Percentiles rank a stretch among this genome's conserved stretches.
phyloP scores from a whole-genome alignment of 495 filamentous ascomycete species.

The Neurospora tetrasperma region DNA sequence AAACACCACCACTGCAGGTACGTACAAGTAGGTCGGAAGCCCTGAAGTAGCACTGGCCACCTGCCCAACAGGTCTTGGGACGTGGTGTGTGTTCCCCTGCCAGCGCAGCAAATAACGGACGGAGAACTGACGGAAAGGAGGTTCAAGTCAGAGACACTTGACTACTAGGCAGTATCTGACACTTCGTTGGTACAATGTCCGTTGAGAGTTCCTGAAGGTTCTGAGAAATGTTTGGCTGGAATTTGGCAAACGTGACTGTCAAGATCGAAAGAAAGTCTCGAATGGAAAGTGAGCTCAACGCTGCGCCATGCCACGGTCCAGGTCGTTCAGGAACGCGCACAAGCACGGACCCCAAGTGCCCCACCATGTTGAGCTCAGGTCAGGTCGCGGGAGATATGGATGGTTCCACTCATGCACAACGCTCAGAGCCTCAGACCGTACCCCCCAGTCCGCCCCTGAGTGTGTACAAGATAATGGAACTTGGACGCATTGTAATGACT shows the following conservation, averaged over 20 bases:
- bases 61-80: neutral
- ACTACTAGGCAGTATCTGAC: neutral
- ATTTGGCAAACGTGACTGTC: neutral
- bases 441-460: neutral
- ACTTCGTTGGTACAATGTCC: neutral
- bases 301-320: neutral
- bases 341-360: neutral
- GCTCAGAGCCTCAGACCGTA: neutral
- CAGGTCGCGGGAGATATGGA: neutral
- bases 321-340: neutral
- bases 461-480: neutral
- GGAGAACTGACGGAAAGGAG: neutral
- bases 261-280: neutral
- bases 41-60: neutral
- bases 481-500: neutral
- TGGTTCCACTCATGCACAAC: neutral
- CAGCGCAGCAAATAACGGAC: neutral
- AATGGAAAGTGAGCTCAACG: neutral
- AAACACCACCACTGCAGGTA: neutral
- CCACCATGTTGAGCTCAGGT: neutral
- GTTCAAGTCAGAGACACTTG: neutral
- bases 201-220: neutral
- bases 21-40: too few relatives aligned
- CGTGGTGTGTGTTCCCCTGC: neutral
- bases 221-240: neutral